Percentiles rank a stretch among this genome's conserved stretches.
Evolutionary conservation across 805 yeast species (phyloP).

Genomic region (Alloascoidea hylecoeti): DNA sequence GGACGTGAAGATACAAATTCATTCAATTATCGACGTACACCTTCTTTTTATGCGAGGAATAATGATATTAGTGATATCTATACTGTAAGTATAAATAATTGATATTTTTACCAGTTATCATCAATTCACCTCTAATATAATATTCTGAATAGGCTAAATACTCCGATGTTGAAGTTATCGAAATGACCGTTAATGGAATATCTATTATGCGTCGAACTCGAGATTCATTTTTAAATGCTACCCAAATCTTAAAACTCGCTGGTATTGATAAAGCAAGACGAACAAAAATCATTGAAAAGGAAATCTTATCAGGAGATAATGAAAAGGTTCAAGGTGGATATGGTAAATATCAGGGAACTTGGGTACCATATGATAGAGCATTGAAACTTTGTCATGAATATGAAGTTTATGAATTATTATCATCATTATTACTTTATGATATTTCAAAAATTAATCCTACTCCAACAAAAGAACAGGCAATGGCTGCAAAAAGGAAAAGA

Average conservation of each 20-base stretch:
- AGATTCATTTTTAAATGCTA: constrained; percentile 60
- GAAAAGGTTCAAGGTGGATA: constrained; percentile 66
- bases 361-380: constrained; percentile 54
- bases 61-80: not conserved
- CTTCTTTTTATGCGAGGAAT: too few relatives aligned
- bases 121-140: constrained; percentile 6
- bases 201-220: constrained; percentile 51
- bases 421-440: constrained; percentile 34
- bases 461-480: constrained; percentile 34
- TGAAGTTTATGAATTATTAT: constrained; percentile 36
- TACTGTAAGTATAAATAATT: not conserved
- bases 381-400: constrained; percentile 45
- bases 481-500: constrained; percentile 21
- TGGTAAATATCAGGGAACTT: constrained; percentile 66
- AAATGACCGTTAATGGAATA: constrained; percentile 44
- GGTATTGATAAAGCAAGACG: constrained; percentile 52
- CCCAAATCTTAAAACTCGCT: constrained; percentile 57
- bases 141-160: constrained; percentile 29
- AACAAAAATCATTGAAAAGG: constrained; percentile 49
- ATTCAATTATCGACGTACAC: too few relatives aligned
- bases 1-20: too few relatives aligned
- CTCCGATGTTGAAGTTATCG: constrained; percentile 45
- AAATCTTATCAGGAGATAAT: constrained; percentile 46
- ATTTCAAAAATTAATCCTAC: constrained; percentile 18
- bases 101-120: not conserved